A percentile compares a stretch with the other conserved stretches of the same genome.
phyloP scores from a whole-genome alignment of 306 rosid species.

The Prunus padus region DNA sequence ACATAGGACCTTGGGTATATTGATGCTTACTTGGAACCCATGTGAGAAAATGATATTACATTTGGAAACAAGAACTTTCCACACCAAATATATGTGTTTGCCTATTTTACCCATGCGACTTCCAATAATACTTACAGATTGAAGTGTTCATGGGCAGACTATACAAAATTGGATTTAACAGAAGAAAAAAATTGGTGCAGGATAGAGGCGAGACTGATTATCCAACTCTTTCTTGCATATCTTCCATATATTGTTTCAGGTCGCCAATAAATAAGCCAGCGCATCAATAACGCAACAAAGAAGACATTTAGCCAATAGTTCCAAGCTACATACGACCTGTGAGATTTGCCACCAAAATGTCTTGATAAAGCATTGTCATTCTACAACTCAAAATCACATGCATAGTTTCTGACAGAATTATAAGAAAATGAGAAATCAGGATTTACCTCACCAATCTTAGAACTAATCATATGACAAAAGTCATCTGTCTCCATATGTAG shows the following conservation, averaged over 20 bases:
- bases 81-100: neutral
- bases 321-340: constrained; percentile 29
- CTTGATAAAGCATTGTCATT: neutral
- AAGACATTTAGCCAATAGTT: constrained; percentile 6
- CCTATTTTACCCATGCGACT: constrained; percentile 7
- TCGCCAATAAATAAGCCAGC: constrained; percentile 28
- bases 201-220: constrained; percentile 5
- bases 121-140: constrained; percentile 4
- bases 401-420: neutral
- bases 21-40: neutral
- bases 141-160: constrained; percentile 5
- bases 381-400: neutral
- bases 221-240: constrained; percentile 19
- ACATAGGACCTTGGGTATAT: neutral
- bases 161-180: constrained; percentile 9
- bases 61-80: neutral
- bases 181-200: neutral
- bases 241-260: constrained; percentile 27
- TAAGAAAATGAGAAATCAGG: constrained; percentile 6
- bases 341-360: constrained; percentile 20
- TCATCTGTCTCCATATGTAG: constrained; percentile 26
- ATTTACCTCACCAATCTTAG: constrained; percentile 37
- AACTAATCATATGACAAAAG: constrained; percentile 22
- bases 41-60: neutral
- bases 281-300: constrained; percentile 7